Evolutionary conservation across 2,329 filamentous ascomycete genomes (phyloP).

Genomic region (Periconia digitata): DNA sequence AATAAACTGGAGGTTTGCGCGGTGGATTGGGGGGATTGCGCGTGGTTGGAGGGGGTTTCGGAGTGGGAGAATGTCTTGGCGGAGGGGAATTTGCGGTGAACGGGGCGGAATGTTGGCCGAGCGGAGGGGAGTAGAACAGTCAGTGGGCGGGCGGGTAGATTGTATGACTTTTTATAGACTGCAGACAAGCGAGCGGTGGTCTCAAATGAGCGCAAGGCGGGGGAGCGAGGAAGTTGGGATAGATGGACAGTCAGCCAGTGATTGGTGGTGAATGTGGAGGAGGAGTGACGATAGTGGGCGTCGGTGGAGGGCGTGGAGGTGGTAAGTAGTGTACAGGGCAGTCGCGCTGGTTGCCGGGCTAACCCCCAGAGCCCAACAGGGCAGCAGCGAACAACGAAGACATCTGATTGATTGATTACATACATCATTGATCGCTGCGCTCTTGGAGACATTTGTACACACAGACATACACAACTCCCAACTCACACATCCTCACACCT

Average conservation of each 20-base stretch:
- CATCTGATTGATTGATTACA: too few relatives aligned
- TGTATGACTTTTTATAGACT: too few relatives aligned
- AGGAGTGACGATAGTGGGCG: not conserved
- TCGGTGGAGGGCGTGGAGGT: not conserved
- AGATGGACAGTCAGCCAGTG: too few relatives aligned
- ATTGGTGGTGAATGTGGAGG: not conserved
- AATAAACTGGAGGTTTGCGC: slow-evolving; percentile 16
- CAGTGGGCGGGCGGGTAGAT: too few relatives aligned
- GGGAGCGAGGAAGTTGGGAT: too few relatives aligned
- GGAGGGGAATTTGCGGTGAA: slow-evolving; percentile 18
- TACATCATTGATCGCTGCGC: too few relatives aligned
- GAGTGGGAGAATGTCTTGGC: slow-evolving; percentile 14
- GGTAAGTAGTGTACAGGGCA: not conserved
- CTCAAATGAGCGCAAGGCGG: not conserved
- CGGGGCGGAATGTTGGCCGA: not conserved
- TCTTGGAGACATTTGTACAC: too few relatives aligned
- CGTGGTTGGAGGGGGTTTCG: slow-evolving; percentile 4
- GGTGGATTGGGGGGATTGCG: slow-evolving; percentile 11
- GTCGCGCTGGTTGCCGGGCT: not conserved
- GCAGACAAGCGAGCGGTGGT: too few relatives aligned
- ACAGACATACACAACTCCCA: too few relatives aligned
- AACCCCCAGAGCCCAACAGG: not conserved
- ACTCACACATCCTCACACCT: too few relatives aligned
- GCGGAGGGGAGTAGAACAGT: not conserved
- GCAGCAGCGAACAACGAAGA: not conserved